Percentiles rank a stretch among this genome's conserved stretches.
phyloP scores from a whole-genome alignment of 108 stramenopile species.

The Craspedostauros australis region DNA sequence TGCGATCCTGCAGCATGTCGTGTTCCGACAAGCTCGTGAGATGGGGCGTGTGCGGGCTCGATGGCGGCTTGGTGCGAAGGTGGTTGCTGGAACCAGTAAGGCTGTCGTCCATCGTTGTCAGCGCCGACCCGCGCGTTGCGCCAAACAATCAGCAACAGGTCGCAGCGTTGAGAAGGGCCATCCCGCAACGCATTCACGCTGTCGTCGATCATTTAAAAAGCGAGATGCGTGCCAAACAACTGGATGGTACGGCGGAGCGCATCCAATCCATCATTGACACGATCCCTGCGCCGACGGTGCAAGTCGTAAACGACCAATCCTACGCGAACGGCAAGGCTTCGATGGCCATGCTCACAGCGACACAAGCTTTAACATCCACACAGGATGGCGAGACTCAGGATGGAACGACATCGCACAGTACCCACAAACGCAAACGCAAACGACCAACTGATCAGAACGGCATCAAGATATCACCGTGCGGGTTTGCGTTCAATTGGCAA shows the following conservation, averaged over 20 bases:
- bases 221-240: too few relatives aligned
- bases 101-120: slow-evolving; percentile 56
- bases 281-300: too few relatives aligned
- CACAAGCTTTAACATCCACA: not conserved
- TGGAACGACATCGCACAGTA: too few relatives aligned
- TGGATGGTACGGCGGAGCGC: too few relatives aligned
- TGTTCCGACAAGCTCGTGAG: slow-evolving; percentile 86
- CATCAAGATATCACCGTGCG: slow-evolving; percentile 33
- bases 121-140: slow-evolving; percentile 45
- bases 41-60: slow-evolving; percentile 82
- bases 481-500: slow-evolving; percentile 42
- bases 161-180: slow-evolving; percentile 53
- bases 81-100: slow-evolving; percentile 46
- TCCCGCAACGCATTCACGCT: slow-evolving; percentile 31
- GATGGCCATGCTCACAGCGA: too few relatives aligned
- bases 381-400: not conserved
- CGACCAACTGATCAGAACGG: not conserved
- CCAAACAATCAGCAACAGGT: slow-evolving; percentile 25
- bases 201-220: too few relatives aligned
- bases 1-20: slow-evolving; percentile 79
- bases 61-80: slow-evolving; percentile 46
- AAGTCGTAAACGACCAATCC: too few relatives aligned
- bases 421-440: slow-evolving; percentile 1
- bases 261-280: too few relatives aligned
- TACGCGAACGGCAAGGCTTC: too few relatives aligned